phyloP scores from a whole-genome alignment of 352 stramenopile species.

The Phytophthora cactorum region DNA sequence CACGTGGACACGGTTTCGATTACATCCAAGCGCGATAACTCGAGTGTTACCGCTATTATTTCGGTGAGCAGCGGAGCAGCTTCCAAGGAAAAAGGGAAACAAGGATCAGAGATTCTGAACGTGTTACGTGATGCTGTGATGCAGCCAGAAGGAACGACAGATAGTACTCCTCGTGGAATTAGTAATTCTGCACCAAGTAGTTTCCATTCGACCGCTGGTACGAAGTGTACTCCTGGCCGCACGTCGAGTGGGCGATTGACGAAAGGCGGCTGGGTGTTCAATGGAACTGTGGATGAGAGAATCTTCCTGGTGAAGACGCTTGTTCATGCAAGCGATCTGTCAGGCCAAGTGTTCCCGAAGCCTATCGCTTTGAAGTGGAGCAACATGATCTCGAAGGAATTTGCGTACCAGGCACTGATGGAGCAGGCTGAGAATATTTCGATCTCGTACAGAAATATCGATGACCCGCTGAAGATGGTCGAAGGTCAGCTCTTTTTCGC shows the following conservation, averaged over 20 bases:
- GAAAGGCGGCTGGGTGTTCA: constrained; percentile 63
- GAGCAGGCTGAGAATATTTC: constrained; percentile 83
- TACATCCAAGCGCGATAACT: constrained; percentile 49
- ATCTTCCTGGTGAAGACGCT: constrained; percentile 87
- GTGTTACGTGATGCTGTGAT: constrained; percentile 74
- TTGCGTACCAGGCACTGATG: constrained; percentile 84
- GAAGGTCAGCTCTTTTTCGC: constrained; percentile 88
- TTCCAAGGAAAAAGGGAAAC: constrained; percentile 24
- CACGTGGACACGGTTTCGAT: constrained; percentile 56
- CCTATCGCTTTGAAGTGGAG: constrained; percentile 91
- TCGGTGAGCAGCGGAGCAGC: constrained; percentile 24
- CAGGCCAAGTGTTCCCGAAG: constrained; percentile 86
- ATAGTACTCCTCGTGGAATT: constrained; percentile 41
- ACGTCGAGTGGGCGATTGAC: constrained; percentile 36
- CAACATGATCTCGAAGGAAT: constrained; percentile 92
- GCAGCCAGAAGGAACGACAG: constrained; percentile 46
- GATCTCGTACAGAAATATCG: constrained; percentile 82
- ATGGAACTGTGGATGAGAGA: constrained; percentile 75
- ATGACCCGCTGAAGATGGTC: constrained; percentile 87
- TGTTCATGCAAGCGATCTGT: constrained; percentile 89
- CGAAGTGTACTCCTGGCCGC: constrained; percentile 21
- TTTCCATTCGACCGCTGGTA: constrained; percentile 25
- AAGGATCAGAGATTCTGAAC: constrained; percentile 42
- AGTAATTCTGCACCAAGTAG: constrained; percentile 27
- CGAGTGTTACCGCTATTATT: constrained; percentile 33